Evolutionary conservation across 768 basidiomycete genomes (phyloP), one percentile per base, ranked within the genome.

Genomic region (Russula compacta): DNA sequence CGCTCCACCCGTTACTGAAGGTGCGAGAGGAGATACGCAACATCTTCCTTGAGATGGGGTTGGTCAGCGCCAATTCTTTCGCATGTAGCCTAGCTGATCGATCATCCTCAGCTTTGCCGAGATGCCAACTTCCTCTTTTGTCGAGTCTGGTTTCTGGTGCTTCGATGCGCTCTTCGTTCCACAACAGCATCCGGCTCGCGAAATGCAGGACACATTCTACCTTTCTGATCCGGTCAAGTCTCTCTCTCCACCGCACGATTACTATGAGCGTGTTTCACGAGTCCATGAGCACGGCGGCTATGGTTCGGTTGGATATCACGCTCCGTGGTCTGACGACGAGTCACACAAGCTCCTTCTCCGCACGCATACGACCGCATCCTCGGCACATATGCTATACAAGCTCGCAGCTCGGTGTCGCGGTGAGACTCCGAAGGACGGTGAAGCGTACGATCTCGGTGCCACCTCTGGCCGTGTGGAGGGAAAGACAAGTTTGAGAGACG

Each of bases 31-130:
- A 99, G 73, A 92, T 99, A 70, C 82, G 95, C 55, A 89, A 89
- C 72, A 98, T 98, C 69, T 99, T 99, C 81, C 81, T 99, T 67
- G 97, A 99, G 73, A 98, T 98, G 95, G 97, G 97, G 95, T 98
- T 64, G 55, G 83, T 73, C 54, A 6, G 15, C 38, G n/a, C 42
- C 17, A 9, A 48, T 39, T 49, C 39, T 32, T 6, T 55, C 5
- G 47, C 58, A 54, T 32, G 58, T 29, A 5, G 35, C 42, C 10
- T 12, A 15, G 24, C 53, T 58, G 52, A 63, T 35, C 6, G 3
- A 35, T 15, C 44, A 32, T 56, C 19, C 15, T 15, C 66, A 98
- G 95, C 10, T 99, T 98, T 75, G 86, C 93, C 51, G 97, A 99
- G 75, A 99, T 99, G 97, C 93, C 95, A 14, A 98, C 97, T 9